Conservation (phyloP, 768 basidiomycete genomes). For the Wakefieldia striispora region DNA sequence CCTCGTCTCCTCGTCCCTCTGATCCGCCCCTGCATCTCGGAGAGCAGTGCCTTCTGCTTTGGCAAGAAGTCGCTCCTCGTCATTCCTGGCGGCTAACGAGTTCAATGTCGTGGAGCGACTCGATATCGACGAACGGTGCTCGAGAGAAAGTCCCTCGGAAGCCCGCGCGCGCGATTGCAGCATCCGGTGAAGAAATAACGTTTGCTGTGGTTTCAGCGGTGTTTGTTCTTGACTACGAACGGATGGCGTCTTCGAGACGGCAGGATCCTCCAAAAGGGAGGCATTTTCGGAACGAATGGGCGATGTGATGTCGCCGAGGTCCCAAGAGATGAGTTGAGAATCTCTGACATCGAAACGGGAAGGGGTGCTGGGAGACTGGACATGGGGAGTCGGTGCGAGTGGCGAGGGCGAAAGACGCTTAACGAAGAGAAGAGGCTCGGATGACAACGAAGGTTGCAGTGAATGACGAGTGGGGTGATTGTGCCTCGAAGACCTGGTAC, state of each 20-base stretch:
- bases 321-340: not conserved
- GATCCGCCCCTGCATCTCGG: slow-evolving; percentile 9
- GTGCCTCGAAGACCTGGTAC: not conserved
- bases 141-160: slow-evolving; percentile 4
- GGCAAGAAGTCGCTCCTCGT: slow-evolving; percentile 13
- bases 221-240: not conserved
- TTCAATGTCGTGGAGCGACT: slow-evolving; percentile 9
- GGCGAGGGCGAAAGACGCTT: slow-evolving; percentile 6
- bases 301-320: slow-evolving; percentile 4
- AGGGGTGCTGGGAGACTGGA: not conserved
- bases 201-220: not conserved
- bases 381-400: slow-evolving; percentile 1
- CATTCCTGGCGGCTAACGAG: not conserved
- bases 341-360: slow-evolving; percentile 4
- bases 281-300: not conserved
- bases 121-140: slow-evolving; percentile 1
- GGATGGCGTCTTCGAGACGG: slow-evolving; percentile 6
- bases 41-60: slow-evolving; percentile 16
- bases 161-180: slow-evolving; percentile 21
- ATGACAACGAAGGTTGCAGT: slow-evolving; percentile 16
- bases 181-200: slow-evolving; percentile 19
- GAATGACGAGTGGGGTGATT: slow-evolving; percentile 2
- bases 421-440: slow-evolving; percentile 21
- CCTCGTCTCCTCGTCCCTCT: not conserved
- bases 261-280: not conserved